phyloP scores from a whole-genome alignment of 371 early-diverging fungal species.

The Mucor circinelloides region DNA sequence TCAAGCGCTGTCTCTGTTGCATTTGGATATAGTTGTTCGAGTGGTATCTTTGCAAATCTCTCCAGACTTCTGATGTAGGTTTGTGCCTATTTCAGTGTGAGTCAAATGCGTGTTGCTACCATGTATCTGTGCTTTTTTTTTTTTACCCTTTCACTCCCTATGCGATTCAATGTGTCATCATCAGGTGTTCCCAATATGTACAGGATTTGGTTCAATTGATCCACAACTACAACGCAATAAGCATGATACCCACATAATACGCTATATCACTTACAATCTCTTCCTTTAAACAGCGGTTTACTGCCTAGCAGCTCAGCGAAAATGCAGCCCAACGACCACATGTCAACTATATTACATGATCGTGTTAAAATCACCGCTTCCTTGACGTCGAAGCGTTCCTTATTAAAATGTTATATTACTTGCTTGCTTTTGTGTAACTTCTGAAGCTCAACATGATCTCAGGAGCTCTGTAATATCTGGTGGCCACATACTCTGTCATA shows the following conservation, averaged over 20 bases:
- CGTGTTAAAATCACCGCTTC: background rate
- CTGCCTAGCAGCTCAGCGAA: conserved; percentile 95
- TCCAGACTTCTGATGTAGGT: conserved; percentile 93
- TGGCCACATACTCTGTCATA: conserved; percentile 98
- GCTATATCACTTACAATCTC: conserved; percentile 68
- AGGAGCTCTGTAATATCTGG: conserved; percentile 98
- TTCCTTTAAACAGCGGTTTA: conserved; percentile 87
- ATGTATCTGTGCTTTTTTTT: background rate
- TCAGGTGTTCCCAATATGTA: conserved; percentile 97
- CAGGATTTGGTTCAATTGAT: conserved; percentile 98
- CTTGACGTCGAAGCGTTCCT: background rate
- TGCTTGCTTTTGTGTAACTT: conserved; percentile 94
- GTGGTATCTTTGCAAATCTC: conserved; percentile 86
- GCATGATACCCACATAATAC: background rate
- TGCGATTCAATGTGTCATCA: conserved; percentile 85
- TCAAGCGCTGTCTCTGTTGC: conserved; percentile 58
- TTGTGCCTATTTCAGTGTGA: conserved; percentile 77
- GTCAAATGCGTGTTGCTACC: background rate
- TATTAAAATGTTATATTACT: conserved; percentile 31
- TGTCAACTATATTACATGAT: conserved; percentile 68
- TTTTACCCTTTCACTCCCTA: conserved; percentile 76
- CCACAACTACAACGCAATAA: conserved; percentile 66
- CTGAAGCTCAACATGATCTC: conserved; percentile 97
- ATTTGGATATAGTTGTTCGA: conserved; percentile 78
- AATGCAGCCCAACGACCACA: conserved; percentile 98